Evolutionary conservation across 1,139 yeast genomes (phyloP), one percentile per base, ranked within the genome.

Genomic region (Scheffersomyces insectosa): DNA sequence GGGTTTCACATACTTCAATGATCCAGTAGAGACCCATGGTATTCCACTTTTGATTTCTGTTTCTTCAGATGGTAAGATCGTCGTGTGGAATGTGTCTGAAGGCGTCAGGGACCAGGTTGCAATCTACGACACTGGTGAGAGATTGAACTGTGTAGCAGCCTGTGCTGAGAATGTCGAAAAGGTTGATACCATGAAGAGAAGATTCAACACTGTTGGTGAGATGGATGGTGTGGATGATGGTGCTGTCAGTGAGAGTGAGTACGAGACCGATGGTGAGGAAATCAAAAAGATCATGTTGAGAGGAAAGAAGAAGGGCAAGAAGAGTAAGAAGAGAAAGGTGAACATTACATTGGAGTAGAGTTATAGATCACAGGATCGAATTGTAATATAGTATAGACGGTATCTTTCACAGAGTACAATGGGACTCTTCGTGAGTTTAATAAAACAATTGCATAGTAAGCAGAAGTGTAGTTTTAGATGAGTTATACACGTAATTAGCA

Each of bases 51-150:
- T 95, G 60, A 77, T 88, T 1, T 85, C 96, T 2, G 89, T 90
- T 10, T 88, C 97, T 0, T 88, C 97, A 0, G 98, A 93, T 62
- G 98, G 99, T 33, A 86, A 81, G 56, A 83, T 93, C 43, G 96
- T 91, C 11, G 84, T 93, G 3, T 93, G 98, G 97, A 87, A 90
- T 59, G 68, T 91, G 57, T 56, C 68, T 3, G 53, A 52, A 14
- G 47, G 51, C 2, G 57, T 70, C 1, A 76, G 77, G 54, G 96
- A 88, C 55, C 96, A 90, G 63, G 77, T 89, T 16, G 97, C 97
- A 0, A 95, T 89, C 2, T 91, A 90, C 63, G 89, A 85, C 51
- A 80, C 95, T 23, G 96, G 96, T n/a, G 97, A 93, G 66, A 77
- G 99, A 58, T 77, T 93, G 49, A 93, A 89, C 63, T 91, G 97